A percentile compares a stretch with the other conserved stretches of the same genome.
Evolutionary conservation across 306 rosid genomes (phyloP).

Genomic region (Cucurbita moschata): DNA sequence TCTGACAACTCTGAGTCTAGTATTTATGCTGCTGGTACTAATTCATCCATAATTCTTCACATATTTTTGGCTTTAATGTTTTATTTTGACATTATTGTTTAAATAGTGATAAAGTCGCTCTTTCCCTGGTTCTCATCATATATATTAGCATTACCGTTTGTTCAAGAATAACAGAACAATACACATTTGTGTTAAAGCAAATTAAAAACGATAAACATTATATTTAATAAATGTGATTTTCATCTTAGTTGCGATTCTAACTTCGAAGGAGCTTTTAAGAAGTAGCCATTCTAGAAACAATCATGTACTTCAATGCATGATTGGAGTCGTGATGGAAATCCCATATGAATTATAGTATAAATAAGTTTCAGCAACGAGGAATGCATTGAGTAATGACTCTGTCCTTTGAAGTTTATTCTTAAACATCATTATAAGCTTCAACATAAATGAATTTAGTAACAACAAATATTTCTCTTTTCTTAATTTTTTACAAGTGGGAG

Average conservation of each 20-base stretch:
- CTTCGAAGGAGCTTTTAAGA: not conserved
- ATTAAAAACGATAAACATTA: not conserved
- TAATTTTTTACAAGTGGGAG: not conserved
- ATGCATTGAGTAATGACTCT: not conserved
- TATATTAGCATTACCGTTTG: not conserved
- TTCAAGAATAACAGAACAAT: not conserved
- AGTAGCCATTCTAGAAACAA: not conserved
- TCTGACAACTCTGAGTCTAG: constrained; percentile 83
- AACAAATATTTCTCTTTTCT: not conserved
- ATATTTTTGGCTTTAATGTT: not conserved
- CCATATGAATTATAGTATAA: not conserved
- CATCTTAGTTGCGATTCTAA: not conserved
- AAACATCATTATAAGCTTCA: not conserved
- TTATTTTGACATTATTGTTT: not conserved
- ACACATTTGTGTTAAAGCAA: not conserved
- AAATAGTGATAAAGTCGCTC: not conserved
- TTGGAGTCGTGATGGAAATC: not conserved
- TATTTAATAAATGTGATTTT: not conserved
- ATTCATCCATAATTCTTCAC: constrained; percentile 6
- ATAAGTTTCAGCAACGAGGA: not conserved
- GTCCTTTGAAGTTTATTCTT: not conserved
- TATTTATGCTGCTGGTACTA: constrained; percentile 92
- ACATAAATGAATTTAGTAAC: not conserved
- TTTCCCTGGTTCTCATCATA: not conserved
- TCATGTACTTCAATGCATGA: not conserved